Conservation (phyloP, 345 rosid species). For the Boechera divaricarpa region DNA sequence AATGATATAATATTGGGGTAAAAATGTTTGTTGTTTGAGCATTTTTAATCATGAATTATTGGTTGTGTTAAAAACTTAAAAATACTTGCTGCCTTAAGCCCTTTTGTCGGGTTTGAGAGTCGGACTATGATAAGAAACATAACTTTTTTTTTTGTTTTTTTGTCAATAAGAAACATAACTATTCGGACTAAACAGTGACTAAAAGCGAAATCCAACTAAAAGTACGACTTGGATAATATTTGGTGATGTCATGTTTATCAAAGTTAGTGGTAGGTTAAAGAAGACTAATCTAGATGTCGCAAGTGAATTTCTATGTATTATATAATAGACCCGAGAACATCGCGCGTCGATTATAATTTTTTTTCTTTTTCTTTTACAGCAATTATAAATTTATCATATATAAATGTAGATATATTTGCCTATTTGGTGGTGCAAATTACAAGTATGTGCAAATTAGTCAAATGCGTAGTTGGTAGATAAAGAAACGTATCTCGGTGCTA, state of each 20-base stretch:
- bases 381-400: too few relatives aligned
- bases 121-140: background rate
- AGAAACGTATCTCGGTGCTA: constrained; percentile 22
- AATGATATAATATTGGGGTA: background rate
- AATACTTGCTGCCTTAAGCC: background rate
- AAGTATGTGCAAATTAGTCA: constrained; percentile 10
- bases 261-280: constrained; percentile 22
- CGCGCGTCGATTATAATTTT: background rate
- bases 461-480: constrained; percentile 27
- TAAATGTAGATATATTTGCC: too few relatives aligned
- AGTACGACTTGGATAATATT: constrained; percentile 1
- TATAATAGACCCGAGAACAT: background rate
- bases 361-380: too few relatives aligned
- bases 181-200: constrained; percentile 12
- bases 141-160: too few relatives aligned
- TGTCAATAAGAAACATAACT: background rate
- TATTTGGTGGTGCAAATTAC: constrained; percentile 7
- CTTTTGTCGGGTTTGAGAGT: background rate
- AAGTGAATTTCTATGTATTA: constrained; percentile 1
- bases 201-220: constrained; percentile 18
- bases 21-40: constrained; percentile 11
- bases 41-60: background rate
- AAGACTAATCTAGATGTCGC: background rate
- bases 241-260: constrained; percentile 22
- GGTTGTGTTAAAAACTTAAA: constrained; percentile 2